phyloP scores from a whole-genome alignment of 2,329 filamentous ascomycete species.

The Epichloe sylvatica region DNA sequence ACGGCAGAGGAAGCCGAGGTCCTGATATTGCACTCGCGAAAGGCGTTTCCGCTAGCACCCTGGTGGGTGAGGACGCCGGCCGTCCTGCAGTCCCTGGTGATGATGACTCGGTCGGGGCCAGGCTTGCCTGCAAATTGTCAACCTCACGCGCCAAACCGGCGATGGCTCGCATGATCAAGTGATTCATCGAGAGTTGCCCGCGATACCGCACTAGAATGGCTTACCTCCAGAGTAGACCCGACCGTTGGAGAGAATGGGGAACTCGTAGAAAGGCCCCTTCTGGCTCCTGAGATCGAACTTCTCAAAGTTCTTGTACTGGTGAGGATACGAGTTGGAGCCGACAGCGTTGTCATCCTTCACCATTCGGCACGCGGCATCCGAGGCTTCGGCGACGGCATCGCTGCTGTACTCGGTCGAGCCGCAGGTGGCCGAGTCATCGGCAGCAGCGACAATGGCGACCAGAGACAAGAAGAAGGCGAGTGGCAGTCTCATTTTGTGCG shows the following conservation, averaged over 20 bases:
- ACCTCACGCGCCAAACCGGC: neutral
- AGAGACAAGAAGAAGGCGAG: slow-evolving; percentile 8
- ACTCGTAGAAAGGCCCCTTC: slow-evolving; percentile 47
- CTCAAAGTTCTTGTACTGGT: slow-evolving; percentile 48
- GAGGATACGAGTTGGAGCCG: slow-evolving; percentile 34
- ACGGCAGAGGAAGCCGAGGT: neutral
- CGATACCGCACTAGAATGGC: slow-evolving; percentile 5
- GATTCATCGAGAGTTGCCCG: too few relatives aligned
- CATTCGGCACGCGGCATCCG: slow-evolving; percentile 36
- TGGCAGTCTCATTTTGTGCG: slow-evolving; percentile 1
- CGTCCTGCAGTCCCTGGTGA: slow-evolving; percentile 37
- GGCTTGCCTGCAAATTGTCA: slow-evolving; percentile 33
- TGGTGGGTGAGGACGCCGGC: slow-evolving; percentile 50
- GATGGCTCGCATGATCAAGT: neutral
- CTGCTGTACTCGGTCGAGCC: slow-evolving; percentile 34
- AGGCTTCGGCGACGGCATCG: slow-evolving; percentile 34
- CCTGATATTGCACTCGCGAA: slow-evolving; percentile 3
- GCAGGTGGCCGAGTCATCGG: slow-evolving; percentile 28
- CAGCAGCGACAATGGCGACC: slow-evolving; percentile 6
- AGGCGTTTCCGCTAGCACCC: slow-evolving; percentile 4
- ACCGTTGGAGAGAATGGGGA: slow-evolving; percentile 37
- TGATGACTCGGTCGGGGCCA: slow-evolving; percentile 48
- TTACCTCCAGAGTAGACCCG: slow-evolving; percentile 42
- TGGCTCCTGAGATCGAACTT: slow-evolving; percentile 44
- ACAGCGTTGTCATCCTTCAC: slow-evolving; percentile 25